Conservation (phyloP, 495 filamentous ascomycete species). For the Podospora comata region DNA sequence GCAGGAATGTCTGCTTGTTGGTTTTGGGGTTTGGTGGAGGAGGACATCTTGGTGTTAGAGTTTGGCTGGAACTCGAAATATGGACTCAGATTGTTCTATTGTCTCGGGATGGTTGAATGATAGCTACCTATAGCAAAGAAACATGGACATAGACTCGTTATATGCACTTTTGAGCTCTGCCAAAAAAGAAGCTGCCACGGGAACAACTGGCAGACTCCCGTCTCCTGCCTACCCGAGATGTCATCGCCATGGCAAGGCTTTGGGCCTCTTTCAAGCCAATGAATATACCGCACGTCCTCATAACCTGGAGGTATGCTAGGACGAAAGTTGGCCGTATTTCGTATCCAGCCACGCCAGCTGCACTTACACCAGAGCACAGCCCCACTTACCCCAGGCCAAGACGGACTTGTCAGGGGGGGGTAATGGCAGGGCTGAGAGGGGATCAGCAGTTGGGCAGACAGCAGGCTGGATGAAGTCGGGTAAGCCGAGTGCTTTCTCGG, state of each 20-base stretch:
- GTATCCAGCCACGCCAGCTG: neutral
- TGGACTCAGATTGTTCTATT: too few relatives aligned
- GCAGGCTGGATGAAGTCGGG: neutral
- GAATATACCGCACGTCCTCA: neutral
- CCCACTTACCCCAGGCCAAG: neutral
- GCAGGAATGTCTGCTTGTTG: slow-evolving; percentile 32
- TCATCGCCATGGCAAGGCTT: neutral
- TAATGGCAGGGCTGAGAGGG: neutral
- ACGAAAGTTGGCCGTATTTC: neutral
- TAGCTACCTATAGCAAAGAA: too few relatives aligned
- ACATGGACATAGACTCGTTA: too few relatives aligned
- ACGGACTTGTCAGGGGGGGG: neutral
- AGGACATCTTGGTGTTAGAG: slow-evolving; percentile 16
- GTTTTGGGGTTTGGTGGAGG: slow-evolving; percentile 18
- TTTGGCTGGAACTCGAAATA: neutral
- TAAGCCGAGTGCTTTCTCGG: neutral
- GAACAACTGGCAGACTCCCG: neutral
- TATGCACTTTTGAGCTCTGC: neutral
- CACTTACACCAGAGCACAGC: neutral
- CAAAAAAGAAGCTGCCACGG: neutral
- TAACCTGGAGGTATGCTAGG: neutral
- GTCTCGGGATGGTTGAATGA: too few relatives aligned
- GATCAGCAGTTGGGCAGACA: neutral
- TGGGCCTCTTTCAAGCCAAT: neutral
- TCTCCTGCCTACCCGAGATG: neutral